Evolutionary conservation across 805 yeast species (phyloP).

Genomic region (Ogataea siamensis): DNA sequence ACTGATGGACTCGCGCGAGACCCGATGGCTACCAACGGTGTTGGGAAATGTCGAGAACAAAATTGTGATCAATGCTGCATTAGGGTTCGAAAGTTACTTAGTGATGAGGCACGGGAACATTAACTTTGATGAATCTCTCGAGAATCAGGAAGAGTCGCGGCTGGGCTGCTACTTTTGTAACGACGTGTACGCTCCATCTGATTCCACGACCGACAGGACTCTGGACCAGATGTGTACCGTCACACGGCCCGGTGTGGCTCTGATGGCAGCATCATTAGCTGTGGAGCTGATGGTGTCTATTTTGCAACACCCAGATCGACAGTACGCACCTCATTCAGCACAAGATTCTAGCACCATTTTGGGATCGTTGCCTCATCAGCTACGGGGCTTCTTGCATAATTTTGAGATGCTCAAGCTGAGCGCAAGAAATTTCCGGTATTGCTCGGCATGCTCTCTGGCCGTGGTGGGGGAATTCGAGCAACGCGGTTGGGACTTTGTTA

Average conservation of each 20-base stretch:
- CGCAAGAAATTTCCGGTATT: constrained; percentile 70
- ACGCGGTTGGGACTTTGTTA: constrained; percentile 81
- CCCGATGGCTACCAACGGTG: constrained; percentile 96
- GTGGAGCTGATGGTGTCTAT: constrained; percentile 78
- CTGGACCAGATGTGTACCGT: constrained; percentile 99
- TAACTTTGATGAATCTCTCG: constrained; percentile 22
- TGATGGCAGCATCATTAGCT: constrained; percentile 81
- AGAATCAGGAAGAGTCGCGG: constrained; percentile 34
- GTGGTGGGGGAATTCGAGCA: constrained; percentile 51
- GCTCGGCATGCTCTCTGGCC: constrained; percentile 80
- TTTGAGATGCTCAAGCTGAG: constrained; percentile 62
- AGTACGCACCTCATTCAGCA: constrained; percentile 37
- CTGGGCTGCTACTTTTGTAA: constrained; percentile 95
- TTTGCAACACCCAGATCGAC: constrained; percentile 60
- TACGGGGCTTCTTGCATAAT: constrained; percentile 77
- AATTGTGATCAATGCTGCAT: constrained; percentile 84
- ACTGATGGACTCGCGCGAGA: constrained; percentile 91
- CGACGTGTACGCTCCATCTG: constrained; percentile 92
- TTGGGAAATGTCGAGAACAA: constrained; percentile 66
- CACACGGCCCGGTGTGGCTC: constrained; percentile 93
- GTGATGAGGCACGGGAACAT: constrained; percentile 89
- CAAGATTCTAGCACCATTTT: constrained; percentile 39
- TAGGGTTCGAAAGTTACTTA: constrained; percentile 90
- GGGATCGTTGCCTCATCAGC: constrained; percentile 84
- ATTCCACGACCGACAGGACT: constrained; percentile 82